Percentiles rank a stretch among this genome's conserved stretches.
Conservation (phyloP, 1,284 basidiomycete genomes). For the Microbotryomycetes sp. region DNA sequence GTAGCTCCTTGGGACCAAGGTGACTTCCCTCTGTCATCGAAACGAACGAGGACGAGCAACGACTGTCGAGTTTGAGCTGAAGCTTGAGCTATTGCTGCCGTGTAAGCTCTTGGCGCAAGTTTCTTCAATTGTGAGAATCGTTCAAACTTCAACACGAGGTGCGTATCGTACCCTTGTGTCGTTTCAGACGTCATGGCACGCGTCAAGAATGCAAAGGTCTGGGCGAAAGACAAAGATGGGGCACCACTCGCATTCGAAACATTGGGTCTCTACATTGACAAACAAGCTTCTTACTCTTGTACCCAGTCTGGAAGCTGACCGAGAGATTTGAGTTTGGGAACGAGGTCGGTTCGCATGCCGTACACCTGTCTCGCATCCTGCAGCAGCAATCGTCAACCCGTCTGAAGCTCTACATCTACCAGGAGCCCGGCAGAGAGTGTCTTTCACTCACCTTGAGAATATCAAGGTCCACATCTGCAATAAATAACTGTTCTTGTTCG, state of each 20-base stretch:
- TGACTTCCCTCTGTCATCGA: not conserved
- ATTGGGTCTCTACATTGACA: no score
- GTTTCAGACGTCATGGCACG: no score
- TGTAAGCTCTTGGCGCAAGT: not conserved
- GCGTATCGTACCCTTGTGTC: not conserved
- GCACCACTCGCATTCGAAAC: no score
- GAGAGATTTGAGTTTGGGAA: not conserved
- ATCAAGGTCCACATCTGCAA: slow-evolving; percentile 31
- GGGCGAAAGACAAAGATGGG: no score
- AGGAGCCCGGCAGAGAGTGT: not conserved
- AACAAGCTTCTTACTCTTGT: not conserved
- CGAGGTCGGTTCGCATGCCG: slow-evolving; percentile 29
- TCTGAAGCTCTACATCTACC: not conserved
- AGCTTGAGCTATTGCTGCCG: not conserved
- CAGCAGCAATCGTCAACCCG: not conserved
- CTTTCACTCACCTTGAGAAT: slow-evolving; percentile 22
- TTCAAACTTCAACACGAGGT: not conserved
- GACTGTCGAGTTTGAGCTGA: not conserved
- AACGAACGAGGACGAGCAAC: not conserved
- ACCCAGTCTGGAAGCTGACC: not conserved
- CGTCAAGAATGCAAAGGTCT: no score
- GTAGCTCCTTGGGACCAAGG: no score
- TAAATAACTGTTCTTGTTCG: slow-evolving; percentile 29
- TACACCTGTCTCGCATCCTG: slow-evolving; percentile 35
- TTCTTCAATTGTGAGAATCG: not conserved